Percentiles rank a stretch among this genome's conserved stretches.
Conservation (phyloP, 257 asterid species). For the Lantana camara region DNA sequence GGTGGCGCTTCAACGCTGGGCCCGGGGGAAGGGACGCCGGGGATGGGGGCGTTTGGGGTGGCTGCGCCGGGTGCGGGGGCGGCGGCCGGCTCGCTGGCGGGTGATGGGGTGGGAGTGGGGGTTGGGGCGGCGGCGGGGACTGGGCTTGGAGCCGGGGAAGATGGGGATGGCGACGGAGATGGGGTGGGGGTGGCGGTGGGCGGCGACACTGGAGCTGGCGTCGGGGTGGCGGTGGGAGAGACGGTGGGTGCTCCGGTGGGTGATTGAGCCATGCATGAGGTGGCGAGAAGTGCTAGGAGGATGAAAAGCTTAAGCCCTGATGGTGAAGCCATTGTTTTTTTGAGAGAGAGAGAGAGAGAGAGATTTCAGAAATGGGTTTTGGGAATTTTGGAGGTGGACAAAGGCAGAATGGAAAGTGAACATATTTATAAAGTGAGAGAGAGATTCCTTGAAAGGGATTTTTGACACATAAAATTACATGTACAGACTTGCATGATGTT, state of each 20-base stretch:
- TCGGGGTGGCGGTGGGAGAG: conserved; percentile 59
- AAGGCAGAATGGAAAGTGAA: conserved; percentile 21
- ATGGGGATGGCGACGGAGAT: conserved; percentile 28
- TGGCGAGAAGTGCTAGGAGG: conserved; percentile 50
- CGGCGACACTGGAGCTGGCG: conserved; percentile 37
- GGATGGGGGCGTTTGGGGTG: conserved; percentile 22
- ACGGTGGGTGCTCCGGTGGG: conserved; percentile 59
- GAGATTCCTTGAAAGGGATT: conserved; percentile 13
- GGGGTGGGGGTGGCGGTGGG: conserved; percentile 43
- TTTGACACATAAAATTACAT: background rate
- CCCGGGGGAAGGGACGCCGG: conserved; percentile 32
- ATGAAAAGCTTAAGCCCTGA: conserved; percentile 42
- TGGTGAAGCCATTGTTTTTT: conserved; percentile 38
- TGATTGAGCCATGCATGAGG: conserved; percentile 67
- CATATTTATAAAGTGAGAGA: conserved; percentile 28
- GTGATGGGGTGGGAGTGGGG: conserved; percentile 34
- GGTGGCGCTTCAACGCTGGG: conserved; percentile 46
- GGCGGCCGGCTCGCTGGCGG: conserved; percentile 29
- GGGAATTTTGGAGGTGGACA: conserved; percentile 14
- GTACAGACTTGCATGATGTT: conserved; percentile 35
- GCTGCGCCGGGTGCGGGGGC: conserved; percentile 39
- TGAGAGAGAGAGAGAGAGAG: conserved; percentile 13
- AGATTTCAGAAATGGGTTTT: background rate
- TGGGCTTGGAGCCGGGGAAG: conserved; percentile 43
- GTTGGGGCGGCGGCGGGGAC: conserved; percentile 24